Percentiles rank a stretch among this genome's conserved stretches.
Conservation (phyloP, 805 yeast genomes). For the Komagataella populi region DNA sequence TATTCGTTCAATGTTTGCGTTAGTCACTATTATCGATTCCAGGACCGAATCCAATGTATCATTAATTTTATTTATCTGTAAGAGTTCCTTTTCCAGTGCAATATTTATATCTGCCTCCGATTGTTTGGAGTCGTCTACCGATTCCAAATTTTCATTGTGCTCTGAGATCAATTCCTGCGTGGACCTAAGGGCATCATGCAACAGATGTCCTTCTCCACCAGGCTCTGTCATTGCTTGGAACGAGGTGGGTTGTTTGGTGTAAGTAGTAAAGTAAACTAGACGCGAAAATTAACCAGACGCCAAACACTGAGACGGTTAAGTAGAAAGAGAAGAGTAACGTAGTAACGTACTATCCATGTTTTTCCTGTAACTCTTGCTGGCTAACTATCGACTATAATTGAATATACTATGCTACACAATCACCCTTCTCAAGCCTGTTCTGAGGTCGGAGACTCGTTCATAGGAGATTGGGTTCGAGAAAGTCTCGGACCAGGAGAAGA, state of each 20-base stretch:
- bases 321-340: background rate
- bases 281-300: background rate
- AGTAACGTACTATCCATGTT: too few relatives aligned
- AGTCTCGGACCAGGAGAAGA: background rate
- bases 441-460: background rate
- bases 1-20: constrained; percentile 17
- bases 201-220: background rate
- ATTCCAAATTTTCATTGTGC: background rate
- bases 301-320: background rate
- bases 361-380: background rate
- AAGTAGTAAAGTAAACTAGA: too few relatives aligned
- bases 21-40: constrained; percentile 16
- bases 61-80: constrained; percentile 20
- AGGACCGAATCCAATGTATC: constrained; percentile 17
- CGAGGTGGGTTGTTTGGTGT: background rate
- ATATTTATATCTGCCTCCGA: background rate
- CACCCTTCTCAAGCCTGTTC: background rate
- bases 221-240: background rate
- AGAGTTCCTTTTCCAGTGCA: constrained; percentile 14
- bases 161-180: background rate
- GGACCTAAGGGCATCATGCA: background rate
- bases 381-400: too few relatives aligned
- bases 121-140: background rate
- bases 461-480: background rate
- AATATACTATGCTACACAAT: background rate